Conservation (phyloP, 1,139 yeast genomes). For the Candida sojae region DNA sequence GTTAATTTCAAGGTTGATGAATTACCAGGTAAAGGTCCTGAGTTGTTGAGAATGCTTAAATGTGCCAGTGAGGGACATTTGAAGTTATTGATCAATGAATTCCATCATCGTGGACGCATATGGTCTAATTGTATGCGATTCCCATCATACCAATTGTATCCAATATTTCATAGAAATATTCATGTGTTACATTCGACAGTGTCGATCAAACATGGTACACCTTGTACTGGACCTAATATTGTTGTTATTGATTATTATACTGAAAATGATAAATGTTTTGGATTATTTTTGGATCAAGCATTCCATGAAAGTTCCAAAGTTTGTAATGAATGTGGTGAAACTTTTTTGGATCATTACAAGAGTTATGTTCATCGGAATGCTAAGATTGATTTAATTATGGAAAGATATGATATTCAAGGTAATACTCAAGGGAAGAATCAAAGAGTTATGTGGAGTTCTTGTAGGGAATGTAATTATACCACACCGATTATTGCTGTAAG, state of each 20-base stretch:
- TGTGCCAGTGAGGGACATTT: conserved; percentile 34
- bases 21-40: conserved; percentile 38
- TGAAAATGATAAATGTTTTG: conserved; percentile 87
- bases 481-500: conserved; percentile 87
- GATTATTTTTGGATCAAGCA: conserved; percentile 82
- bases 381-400: conserved; percentile 75
- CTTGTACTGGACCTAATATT: conserved; percentile 88
- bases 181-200: conserved; percentile 80
- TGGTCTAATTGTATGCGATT: conserved; percentile 45
- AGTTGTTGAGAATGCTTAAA: conserved; percentile 41
- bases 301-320: conserved; percentile 65
- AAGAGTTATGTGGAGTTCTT: conserved; percentile 89
- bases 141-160: conserved; percentile 46
- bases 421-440: conserved; percentile 29
- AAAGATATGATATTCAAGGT: conserved; percentile 55
- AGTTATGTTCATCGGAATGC: conserved; percentile 90
- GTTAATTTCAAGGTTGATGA: conserved; percentile 26
- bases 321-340: conserved; percentile 83
- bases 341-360: conserved; percentile 73
- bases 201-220: conserved; percentile 82
- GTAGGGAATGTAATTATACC: conserved; percentile 73
- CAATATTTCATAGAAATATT: conserved; percentile 69
- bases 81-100: conserved; percentile 28
- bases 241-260: conserved; percentile 85
- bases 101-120: conserved; percentile 33